These are phyloP conservation scores for Henckelia pumila DNA, from an alignment of 257 asterid species.

Conservation along the genomic window DNA sequence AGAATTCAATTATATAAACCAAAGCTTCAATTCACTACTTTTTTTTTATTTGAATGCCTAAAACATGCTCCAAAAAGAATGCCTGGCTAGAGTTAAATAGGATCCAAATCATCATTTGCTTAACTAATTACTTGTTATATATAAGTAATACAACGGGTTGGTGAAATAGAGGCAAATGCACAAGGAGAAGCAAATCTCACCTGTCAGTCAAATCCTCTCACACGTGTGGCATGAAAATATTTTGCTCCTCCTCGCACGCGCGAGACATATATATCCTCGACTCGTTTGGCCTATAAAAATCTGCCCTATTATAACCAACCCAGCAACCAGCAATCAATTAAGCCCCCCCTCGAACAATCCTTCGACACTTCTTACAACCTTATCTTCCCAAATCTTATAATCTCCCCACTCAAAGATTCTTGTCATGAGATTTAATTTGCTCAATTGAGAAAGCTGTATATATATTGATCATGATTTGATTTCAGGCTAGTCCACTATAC, in stretches of 20 bases:
- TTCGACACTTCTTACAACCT: not conserved
- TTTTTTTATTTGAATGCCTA: too few species aligned
- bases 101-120: too few species aligned
- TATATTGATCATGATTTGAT: not conserved
- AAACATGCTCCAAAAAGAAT: too few species aligned
- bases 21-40: too few species aligned
- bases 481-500: not conserved
- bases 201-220: slow-evolving; percentile 32
- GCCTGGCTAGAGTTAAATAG: too few species aligned
- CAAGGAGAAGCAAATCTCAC: slow-evolving; percentile 16
- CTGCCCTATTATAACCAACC: not conserved
- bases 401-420: too few species aligned
- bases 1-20: too few species aligned
- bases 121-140: too few species aligned
- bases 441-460: not conserved
- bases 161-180: not conserved
- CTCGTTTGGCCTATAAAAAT: slow-evolving; percentile 6
- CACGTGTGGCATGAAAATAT: slow-evolving; percentile 16
- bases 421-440: not conserved
- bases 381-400: too few species aligned
- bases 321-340: not conserved
- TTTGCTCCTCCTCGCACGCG: slow-evolving; percentile 5
- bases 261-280: not conserved
- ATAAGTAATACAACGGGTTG: too few species aligned
- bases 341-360: not conserved